Conservation (phyloP, 2,329 filamentous ascomycete species). For the Fusarium musae region DNA sequence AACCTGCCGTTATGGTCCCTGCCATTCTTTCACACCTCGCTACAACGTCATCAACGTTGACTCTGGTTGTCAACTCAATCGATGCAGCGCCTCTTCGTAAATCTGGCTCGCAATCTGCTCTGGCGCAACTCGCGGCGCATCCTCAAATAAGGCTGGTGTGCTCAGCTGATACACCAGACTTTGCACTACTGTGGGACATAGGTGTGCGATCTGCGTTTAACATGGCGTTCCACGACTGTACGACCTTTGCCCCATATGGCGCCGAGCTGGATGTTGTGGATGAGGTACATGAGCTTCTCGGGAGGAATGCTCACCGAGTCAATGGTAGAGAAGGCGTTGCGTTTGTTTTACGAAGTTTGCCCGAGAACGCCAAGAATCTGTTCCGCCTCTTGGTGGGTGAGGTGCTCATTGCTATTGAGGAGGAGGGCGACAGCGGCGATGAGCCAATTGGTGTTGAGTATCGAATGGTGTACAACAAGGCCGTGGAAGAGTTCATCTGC, state of each 20-base stretch:
- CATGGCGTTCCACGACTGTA: conserved; percentile 93
- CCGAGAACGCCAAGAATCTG: conserved; percentile 89
- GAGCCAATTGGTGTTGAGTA: conserved; percentile 85
- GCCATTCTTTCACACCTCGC: conserved; percentile 71
- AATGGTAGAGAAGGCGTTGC: conserved; percentile 92
- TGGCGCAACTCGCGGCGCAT: conserved; percentile 81
- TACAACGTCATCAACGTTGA: conserved; percentile 59
- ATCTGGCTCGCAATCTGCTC: conserved; percentile 72
- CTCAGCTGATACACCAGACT: conserved; percentile 89
- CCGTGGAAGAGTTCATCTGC: conserved; percentile 96
- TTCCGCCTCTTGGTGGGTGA: conserved; percentile 89
- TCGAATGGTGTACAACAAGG: conserved; percentile 90
- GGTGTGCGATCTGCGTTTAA: conserved; percentile 84
- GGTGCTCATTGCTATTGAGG: conserved; percentile 77
- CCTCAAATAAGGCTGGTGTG: conserved; percentile 77
- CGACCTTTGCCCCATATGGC: conserved; percentile 82
- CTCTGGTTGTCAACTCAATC: conserved; percentile 85
- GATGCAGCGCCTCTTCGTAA: conserved; percentile 83
- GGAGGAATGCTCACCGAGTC: conserved; percentile 80
- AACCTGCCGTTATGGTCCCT: conserved; percentile 75
- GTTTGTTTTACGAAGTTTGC: conserved; percentile 89
- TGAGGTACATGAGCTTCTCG: conserved; percentile 87
- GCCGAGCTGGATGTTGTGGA: conserved; percentile 86
- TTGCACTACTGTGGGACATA: conserved; percentile 89
- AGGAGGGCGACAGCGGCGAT: conserved; percentile 60